Base-by-base conservation (phyloP, 169 alveolate genomes). In the Plasmodium yoelii region DNA sequence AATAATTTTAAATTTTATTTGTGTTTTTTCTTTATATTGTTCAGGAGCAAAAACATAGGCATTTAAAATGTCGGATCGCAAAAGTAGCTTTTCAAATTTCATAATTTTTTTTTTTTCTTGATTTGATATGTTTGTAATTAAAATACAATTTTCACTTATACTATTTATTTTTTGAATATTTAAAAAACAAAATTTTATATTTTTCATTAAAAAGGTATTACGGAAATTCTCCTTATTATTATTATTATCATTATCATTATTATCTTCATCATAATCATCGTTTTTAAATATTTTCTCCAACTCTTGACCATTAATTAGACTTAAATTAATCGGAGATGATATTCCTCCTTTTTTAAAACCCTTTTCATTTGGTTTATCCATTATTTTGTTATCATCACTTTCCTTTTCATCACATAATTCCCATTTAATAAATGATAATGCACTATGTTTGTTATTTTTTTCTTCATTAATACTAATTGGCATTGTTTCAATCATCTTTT, bases 41-140 rank as follows among this genome's bases (percentile, higher is more conserved):
- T 82, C 90, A 28, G 34, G 69, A 8, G 90, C 60, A 68, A 82
- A 82, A 22, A 82, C 90, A 70, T 53, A 82, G 26, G 90, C 63
- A 82, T 65, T 69, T 82, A 82, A 51, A 65, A 82, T 34, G 9
- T 82, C 63, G 8, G 90, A 82, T 22, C 86, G 69, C 1, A 82
- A 46, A 24, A 82, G 57, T 0, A 82, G 15, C 13, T 55, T 82
- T 61, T 82, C 90, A 28, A 82, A 82, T 68, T 82, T 82, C 19
- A 6, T 19, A 39, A 67, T 82, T 82, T 65, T 82, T 49, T 82
- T 82, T 57, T 82, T 70, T 44, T 82, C 90, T 13, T 26, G 22
- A 47, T 82, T 82, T 46, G 57, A 8, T 13, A 82, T 67, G 15
- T 70, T 82, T 5, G 90, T 82, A 82, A 82, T 68, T 42, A 82